phyloP scores from a whole-genome alignment of 257 asterid species.

The Ballota nigra region DNA sequence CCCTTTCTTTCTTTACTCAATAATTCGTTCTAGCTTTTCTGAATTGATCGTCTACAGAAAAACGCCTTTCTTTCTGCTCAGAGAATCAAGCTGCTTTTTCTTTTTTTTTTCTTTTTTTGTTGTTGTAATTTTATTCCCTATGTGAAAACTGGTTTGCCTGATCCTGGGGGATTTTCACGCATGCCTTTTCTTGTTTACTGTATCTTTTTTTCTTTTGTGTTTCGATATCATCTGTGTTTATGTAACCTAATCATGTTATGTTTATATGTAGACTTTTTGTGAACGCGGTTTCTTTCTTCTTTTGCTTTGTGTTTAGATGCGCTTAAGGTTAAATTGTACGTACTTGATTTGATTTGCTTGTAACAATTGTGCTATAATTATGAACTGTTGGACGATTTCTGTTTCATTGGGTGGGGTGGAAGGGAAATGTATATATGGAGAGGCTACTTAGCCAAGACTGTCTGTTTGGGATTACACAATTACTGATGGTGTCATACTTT shows the following conservation, averaged over 20 bases:
- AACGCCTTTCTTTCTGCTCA: background rate
- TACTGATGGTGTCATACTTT: too few species aligned
- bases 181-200: background rate
- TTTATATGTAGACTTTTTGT: conserved; percentile 1
- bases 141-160: conserved; percentile 3
- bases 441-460: background rate
- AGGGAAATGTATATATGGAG: conserved; percentile 11
- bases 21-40: conserved; percentile 1
- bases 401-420: background rate
- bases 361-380: background rate
- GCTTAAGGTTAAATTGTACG: background rate
- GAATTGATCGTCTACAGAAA: conserved; percentile 1
- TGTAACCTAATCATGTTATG: background rate
- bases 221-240: background rate
- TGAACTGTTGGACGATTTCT: background rate
- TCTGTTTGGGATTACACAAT: background rate
- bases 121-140: background rate
- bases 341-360: background rate
- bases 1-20: conserved; percentile 7
- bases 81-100: background rate
- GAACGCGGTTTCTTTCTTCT: conserved; percentile 1
- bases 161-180: too few species aligned
- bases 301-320: background rate
- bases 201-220: background rate
- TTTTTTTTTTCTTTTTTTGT: background rate